Percentiles rank a stretch among this genome's conserved stretches.
Conservation (phyloP, 257 asterid genomes). For the Solanum ahanhuiri region DNA sequence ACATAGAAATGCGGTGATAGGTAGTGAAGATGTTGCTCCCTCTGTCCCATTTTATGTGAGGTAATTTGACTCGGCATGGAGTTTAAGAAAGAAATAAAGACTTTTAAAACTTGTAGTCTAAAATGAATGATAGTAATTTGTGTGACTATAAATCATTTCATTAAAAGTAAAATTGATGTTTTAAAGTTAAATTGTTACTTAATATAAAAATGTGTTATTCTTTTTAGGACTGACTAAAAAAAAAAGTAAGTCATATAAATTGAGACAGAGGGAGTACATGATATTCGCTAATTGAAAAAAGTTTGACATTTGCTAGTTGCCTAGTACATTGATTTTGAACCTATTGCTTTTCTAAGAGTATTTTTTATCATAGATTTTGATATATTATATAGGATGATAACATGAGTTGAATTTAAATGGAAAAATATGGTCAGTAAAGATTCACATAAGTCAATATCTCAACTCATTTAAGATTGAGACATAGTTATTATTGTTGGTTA, state of each 20-base stretch:
- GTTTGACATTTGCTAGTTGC: background rate
- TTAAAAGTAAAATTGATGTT: no score
- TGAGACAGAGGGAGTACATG: background rate
- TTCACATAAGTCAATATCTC: background rate
- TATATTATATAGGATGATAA: background rate
- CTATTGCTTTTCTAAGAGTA: background rate
- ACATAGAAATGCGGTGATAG: no score
- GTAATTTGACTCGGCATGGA: accelerated
- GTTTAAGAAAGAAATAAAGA: no score
- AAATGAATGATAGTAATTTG: no score
- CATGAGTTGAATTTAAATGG: background rate
- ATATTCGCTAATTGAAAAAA: background rate
- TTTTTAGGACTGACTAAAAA: no score
- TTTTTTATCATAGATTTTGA: background rate
- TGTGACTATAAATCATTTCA: no score
- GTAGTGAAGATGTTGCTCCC: background rate
- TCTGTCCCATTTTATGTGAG: no score
- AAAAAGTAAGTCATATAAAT: no score
- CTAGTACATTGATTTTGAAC: background rate
- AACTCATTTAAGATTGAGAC: background rate
- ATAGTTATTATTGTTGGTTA: background rate
- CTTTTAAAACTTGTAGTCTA: no score
- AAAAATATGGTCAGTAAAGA: background rate
- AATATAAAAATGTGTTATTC: no score
- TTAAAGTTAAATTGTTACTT: no score